phyloP scores from a whole-genome alignment of 1,284 basidiomycete genomes.

The Volvariella volvacea region DNA sequence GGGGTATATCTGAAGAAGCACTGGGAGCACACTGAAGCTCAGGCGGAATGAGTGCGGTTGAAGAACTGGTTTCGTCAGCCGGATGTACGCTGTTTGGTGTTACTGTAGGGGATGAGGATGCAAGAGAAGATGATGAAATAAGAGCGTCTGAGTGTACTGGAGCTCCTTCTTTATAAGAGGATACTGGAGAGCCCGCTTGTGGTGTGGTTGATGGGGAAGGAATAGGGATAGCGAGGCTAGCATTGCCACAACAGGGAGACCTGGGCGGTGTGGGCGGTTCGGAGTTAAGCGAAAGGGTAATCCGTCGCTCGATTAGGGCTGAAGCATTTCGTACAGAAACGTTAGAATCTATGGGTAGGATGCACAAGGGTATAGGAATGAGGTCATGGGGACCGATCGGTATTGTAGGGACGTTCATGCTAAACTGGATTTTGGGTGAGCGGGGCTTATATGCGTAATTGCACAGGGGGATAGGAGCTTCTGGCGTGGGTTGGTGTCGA shows the following conservation, averaged over 20 bases:
- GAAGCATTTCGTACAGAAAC: constrained; percentile 48
- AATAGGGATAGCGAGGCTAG: constrained; percentile 5
- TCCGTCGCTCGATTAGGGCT: constrained; percentile 49
- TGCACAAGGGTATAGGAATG: constrained; percentile 43
- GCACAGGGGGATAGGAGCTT: constrained; percentile 24
- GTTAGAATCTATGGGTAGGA: constrained; percentile 39
- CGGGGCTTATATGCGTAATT: constrained; percentile 36
- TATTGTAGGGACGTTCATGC: constrained; percentile 33
- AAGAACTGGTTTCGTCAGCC: constrained; percentile 17
- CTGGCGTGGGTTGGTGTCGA: constrained; percentile 24
- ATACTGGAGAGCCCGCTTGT: constrained; percentile 9
- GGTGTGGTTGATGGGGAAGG: constrained; percentile 11
- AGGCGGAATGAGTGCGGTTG: constrained; percentile 11
- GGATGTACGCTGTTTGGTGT: constrained; percentile 25
- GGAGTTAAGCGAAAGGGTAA: constrained; percentile 21
- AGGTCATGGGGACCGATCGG: constrained; percentile 54
- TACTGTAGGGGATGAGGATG: constrained; percentile 33
- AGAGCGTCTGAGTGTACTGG: constrained; percentile 10
- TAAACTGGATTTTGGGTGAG: constrained; percentile 42
- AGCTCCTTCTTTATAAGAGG: constrained; percentile 17
- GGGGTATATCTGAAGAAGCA: constrained; percentile 9
- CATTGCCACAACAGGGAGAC: constrained; percentile 12
- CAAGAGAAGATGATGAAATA: constrained; percentile 27
- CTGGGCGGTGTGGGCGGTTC: constrained; percentile 15
- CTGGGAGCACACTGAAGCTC: constrained; percentile 4